Evolutionary conservation across 106 monocot genomes (phyloP), one percentile per base, ranked within the genome.

Genomic region (Xerophyta viscosa): DNA sequence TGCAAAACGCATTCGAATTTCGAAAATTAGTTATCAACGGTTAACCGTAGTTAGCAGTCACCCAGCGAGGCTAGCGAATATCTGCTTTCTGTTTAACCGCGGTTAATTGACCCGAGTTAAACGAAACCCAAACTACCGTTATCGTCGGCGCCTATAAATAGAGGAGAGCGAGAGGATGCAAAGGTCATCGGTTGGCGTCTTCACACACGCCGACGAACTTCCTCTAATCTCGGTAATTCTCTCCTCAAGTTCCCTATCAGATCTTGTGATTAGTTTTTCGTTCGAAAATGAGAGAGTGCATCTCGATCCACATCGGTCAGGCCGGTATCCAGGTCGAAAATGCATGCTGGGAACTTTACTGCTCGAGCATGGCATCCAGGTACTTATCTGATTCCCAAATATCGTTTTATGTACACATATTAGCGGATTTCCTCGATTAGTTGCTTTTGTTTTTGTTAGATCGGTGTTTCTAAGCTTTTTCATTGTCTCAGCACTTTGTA

Each of bases 281-380:
- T 72, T 14, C 57, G 50, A 75, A 36, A 30, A 75, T 75, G 74
- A 75, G 74, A 22, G 74, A 75, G 74, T 75, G 74, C 74, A 75
- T 75, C 67, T 75, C 74, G 57, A 52, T 75, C 57, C 74, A 75
- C 63, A 75, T 75, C 44, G 74, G 74, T 3, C 74, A 75, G 57
- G 74, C 74, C 67, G 74, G 74, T 6, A 75, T 75, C 62, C 74
- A 75, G 74, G 74, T 75, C 67, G 74, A 67, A 36, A 75, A 75
- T 44, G 56, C 74, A 29, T 75, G 74, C 74, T 75, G 74, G 74
- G 74, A 75, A 20, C 74, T 75, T 36, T 75, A 75, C 51, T 75
- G 74, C 62, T 78, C 52, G 78, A 78, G 55, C 78, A 78, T 21
- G 78, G 78, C 46, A 72, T 78, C 67, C 72, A 78, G 78, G 72